phyloP scores from a whole-genome alignment of 2,329 filamentous ascomycete genomes.

The Graphiopsis chlorocephala region DNA sequence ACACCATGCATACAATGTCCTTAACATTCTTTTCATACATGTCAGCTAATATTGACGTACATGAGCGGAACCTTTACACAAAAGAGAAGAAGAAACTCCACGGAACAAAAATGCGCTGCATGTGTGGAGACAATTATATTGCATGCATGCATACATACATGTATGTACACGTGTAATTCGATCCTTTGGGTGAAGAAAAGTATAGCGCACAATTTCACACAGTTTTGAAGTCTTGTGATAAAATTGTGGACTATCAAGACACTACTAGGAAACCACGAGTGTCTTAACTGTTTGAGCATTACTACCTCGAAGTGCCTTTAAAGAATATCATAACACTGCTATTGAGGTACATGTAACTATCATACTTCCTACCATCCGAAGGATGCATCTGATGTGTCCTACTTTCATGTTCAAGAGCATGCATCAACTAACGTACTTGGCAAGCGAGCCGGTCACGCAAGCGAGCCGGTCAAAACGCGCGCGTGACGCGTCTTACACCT shows the following conservation, averaged over 20 bases:
- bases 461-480: too few species aligned
- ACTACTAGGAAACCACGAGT: not conserved
- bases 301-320: not conserved
- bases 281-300: not conserved
- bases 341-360: not conserved
- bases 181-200: not conserved
- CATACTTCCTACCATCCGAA: not conserved
- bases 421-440: too few species aligned
- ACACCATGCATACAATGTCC: not conserved
- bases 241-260: not conserved
- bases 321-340: not conserved
- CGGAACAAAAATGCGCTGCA: not conserved
- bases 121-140: not conserved
- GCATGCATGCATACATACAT: not conserved
- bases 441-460: too few species aligned
- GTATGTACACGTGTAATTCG: not conserved
- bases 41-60: not conserved
- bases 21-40: not conserved
- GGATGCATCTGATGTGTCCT: not conserved
- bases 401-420: not conserved
- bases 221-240: not conserved
- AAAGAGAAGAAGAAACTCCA: not conserved
- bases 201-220: not conserved
- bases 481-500: too few species aligned
- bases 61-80: too few species aligned